Evolutionary conservation across 306 rosid species (phyloP), one percentile per base, ranked within the genome.

Genomic region (Macrotyloma uniflorum): DNA sequence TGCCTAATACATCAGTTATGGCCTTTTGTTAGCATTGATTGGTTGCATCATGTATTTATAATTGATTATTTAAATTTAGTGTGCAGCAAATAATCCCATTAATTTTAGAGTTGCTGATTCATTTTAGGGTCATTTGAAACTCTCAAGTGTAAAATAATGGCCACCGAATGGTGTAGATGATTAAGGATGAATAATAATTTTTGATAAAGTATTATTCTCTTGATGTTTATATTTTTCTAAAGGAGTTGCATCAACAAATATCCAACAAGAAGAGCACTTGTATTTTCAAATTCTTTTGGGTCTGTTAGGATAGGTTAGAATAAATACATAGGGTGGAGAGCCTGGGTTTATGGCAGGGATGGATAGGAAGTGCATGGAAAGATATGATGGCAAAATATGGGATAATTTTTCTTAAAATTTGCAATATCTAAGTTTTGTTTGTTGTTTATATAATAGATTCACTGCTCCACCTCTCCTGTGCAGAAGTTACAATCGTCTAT

Each of bases 331-430:
- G 11, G 75, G 15, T 3, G 35, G 15, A 63, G 57, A 18, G 15
- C 24, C 5, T 33, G 54, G 26, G 66, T 16, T 30, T 11, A 4
- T 13, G 28, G 70, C 3, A 13, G 24, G 51, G 64, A 49, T 33
- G 72, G 24, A 64, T 30, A 36, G 36, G 5, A 59, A 26, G 75
- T 12, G 28, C 26, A 65, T 64, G 53, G 47, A 43, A 28, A 43
- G 38, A 22, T 33, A 42, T 24, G 36, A 18, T 42, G 32, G 68
- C 46, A 68, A 15, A 20, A 24, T 38, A 12, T 53, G 75, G 33
- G 82, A 57, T 55, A 58, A 63, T 30, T 70, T 70, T 58, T 45
- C 70, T 32, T 79, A 16, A 47, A 47, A 59, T 59, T 42, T 79
- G 26, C 9, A 68, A 18, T 3, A 5, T 12, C 62, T 70, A 15